Percentiles rank a stretch among this genome's conserved stretches.
These are phyloP conservation scores for Pouteria campechiana DNA, from an alignment of 179 eudicot genomes.

Conservation along the genomic window DNA sequence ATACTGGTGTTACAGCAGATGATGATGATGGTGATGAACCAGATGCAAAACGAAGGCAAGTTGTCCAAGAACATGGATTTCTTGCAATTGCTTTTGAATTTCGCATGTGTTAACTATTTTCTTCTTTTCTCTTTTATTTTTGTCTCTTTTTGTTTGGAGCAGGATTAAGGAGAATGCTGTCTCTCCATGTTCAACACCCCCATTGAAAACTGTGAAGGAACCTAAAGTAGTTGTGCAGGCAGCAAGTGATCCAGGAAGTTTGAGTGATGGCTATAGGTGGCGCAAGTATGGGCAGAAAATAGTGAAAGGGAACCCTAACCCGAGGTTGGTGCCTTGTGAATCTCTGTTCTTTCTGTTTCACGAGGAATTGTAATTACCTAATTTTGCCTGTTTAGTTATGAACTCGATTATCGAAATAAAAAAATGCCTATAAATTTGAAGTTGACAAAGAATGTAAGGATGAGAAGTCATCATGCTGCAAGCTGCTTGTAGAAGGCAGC, in stretches of 20 bases:
- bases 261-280: conserved; percentile 89
- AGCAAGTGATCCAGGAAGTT: conserved; percentile 51
- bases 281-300: conserved; percentile 93
- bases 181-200: conserved; percentile 22
- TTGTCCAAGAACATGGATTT: no score
- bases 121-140: conserved; percentile 1
- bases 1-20: conserved; percentile 18
- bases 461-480: background rate
- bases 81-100: background rate
- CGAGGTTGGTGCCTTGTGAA: conserved; percentile 40
- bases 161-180: conserved; percentile 51
- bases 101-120: background rate
- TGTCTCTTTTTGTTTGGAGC: conserved; percentile 1
- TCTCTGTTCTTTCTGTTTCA: background rate
- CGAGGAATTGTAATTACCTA: background rate
- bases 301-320: conserved; percentile 78
- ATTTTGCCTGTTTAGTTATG: background rate
- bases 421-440: background rate
- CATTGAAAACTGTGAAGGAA: conserved; percentile 48
- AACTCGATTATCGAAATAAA: no score
- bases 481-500: no score
- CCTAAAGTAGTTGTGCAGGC: conserved; percentile 69
- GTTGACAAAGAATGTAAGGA: background rate
- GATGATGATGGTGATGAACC: conserved; percentile 46
- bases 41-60: conserved; percentile 55